Conservation (phyloP, 495 filamentous ascomycete genomes). For the Achaetomiella virescens region DNA sequence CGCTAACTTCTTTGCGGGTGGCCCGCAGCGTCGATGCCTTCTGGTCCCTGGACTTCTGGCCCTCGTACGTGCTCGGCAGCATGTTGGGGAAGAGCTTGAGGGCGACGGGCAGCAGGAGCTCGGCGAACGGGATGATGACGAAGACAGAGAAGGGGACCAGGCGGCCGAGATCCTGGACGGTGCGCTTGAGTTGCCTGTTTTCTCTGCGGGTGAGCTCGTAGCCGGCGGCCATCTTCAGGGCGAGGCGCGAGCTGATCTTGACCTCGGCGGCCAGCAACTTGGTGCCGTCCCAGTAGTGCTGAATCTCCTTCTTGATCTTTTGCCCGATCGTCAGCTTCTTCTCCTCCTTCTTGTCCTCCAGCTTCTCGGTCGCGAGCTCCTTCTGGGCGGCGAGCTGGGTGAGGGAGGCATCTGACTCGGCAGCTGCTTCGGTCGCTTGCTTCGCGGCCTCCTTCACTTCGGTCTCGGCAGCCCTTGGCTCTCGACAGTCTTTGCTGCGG, state of each 20-base stretch:
- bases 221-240: constrained; percentile 93
- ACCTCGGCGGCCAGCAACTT: constrained; percentile 92
- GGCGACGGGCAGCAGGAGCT: constrained; percentile 88
- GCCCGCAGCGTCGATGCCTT: constrained; percentile 79
- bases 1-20: constrained; percentile 89
- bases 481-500: constrained; percentile 27
- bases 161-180: constrained; percentile 86
- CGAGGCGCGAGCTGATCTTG: constrained; percentile 81
- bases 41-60: constrained; percentile 75
- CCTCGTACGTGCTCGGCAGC: constrained; percentile 95
- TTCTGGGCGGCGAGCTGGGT: constrained; percentile 33
- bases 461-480: constrained; percentile 27
- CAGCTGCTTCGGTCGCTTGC: constrained; percentile 26
- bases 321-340: constrained; percentile 76
- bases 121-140: constrained; percentile 92
- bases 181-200: constrained; percentile 84
- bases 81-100: constrained; percentile 94
- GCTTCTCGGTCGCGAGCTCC: constrained; percentile 23
- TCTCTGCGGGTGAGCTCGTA: constrained; percentile 96
- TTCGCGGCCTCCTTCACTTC: constrained; percentile 25
- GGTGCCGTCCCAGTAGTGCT: constrained; percentile 99
- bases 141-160: constrained; percentile 96
- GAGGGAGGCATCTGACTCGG: constrained; percentile 24
- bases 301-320: constrained; percentile 84
- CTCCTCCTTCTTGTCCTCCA: constrained; percentile 62